Evolutionary conservation across 352 stramenopile genomes (phyloP), one percentile per base, ranked within the genome.

Genomic region (Globisporangium okanoganense): DNA sequence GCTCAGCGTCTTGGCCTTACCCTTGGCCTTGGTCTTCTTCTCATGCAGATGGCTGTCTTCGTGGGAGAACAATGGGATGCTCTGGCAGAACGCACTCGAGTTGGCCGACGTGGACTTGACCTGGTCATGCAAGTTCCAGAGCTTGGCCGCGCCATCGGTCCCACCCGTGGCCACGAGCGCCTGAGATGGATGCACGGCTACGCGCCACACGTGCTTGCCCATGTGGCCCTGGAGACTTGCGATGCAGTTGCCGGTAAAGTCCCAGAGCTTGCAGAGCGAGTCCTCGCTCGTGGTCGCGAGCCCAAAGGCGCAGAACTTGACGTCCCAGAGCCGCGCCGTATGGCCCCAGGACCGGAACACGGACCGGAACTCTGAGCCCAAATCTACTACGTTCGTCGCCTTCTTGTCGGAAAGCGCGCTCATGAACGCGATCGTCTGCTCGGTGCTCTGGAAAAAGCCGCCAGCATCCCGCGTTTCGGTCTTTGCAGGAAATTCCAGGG

Each of bases 301-400:
- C 12, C 72, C 70, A 2, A 41, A 24, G 1, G 64, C 58, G 65
- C 75, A 90, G 51, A 94, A 94, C 25, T 80, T 72, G 16, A 92
- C 87, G 62, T 96, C 87, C 87, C 87, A 96, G 49, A 96, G 75
- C 18, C 87, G 79, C n/a, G 85, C 87, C 6, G 71, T 78, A 65
- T 96, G 87, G 29, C 85, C 84, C 87, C 87, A 96, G 4, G 82
- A 70, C 36, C 85, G 83, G 40, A 93, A 94, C 12, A 79, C 69
- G 6, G 78, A 77, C 31, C 53, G 58, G 52, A 84, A 94, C 5
- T 59, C 25, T 10, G 8, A 69, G 41, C 33, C n/a, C 36, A 82
- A 61, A 24, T 61, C 18, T 59, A 48, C 56, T 29, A 13, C 6
- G 9, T n/a, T 22, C 5, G 9, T 13, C 29, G 6, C 29, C 29